Base-by-base conservation (phyloP, 257 asterid genomes). In the Scutellaria barbata region DNA sequence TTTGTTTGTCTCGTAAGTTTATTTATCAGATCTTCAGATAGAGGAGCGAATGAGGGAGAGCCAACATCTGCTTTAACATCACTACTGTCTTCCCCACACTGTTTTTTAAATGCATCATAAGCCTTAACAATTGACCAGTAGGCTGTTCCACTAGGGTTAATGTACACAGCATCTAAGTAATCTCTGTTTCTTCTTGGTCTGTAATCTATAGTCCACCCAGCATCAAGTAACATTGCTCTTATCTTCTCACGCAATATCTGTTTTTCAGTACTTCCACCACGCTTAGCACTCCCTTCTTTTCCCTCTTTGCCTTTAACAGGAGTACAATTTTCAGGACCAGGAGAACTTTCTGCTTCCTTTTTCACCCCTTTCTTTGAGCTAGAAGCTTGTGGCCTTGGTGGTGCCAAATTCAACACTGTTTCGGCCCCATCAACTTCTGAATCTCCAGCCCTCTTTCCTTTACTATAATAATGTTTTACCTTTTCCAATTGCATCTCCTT, bases 121-220 rank as follows among this genome's bases (percentile, higher is more conserved):
- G 99, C 99, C 88, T 94, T 94, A 57, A 88, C 78, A 61, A 94
- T 91, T 6, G 99, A 94, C 99, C 99, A 94, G 75, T 91, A 94
- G 6, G 96, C 98, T 64, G 97, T 94, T 81, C 99, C 99, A 75
- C 77, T 71, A 14, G 98, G 96, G 67, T 79, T 88, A 60, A 91
- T 94, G 74, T 94, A 94, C 59, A 94, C 99, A 50, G 98, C 87
- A 82, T 94, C 99, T 48, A 84, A 84, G 81, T 91, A 94, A 69
- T 94, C 99, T 74, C 99, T 85, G 83, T 89, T 92, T 73, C 85
- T 73, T 81, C 99, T 83, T 8, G 99, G 99, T 74, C 99, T 83
- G 77, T 91, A 88, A 80, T 94, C 99, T 69, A 94, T 94, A 22
- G 81, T 84, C 99, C 99, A 94, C 39, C 99, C 96, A 33, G 98